A percentile compares a stretch with the other conserved stretches of the same genome.
Conservation (phyloP, 2,329 filamentous ascomycete species). For the Periconia digitata region DNA sequence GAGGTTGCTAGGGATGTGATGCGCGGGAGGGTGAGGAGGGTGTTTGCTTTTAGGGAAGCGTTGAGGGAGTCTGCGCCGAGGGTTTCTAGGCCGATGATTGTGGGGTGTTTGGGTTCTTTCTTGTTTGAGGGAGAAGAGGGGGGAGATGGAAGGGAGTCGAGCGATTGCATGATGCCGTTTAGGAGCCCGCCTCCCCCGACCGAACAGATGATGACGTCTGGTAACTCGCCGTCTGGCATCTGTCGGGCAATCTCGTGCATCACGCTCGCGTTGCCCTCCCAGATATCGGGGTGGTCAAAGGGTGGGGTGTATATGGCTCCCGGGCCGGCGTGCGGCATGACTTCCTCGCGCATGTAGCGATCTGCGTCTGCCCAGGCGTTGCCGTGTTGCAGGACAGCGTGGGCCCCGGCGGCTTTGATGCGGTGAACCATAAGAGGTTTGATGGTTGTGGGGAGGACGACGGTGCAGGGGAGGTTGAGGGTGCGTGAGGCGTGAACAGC, state of each 20-base stretch:
- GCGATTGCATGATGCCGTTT: slow-evolving; percentile 72
- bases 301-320: slow-evolving; percentile 65
- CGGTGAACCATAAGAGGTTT: slow-evolving; percentile 71
- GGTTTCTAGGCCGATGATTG: slow-evolving; percentile 75
- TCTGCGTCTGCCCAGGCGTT: slow-evolving; percentile 71
- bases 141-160: slow-evolving; percentile 51
- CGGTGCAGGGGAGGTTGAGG: slow-evolving; percentile 67
- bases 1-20: slow-evolving; percentile 78
- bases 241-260: slow-evolving; percentile 55
- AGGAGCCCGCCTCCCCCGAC: slow-evolving; percentile 82
- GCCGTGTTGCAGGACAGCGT: slow-evolving; percentile 69
- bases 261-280: slow-evolving; percentile 65
- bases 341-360: slow-evolving; percentile 60
- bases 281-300: slow-evolving; percentile 69
- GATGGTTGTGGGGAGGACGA: slow-evolving; percentile 70
- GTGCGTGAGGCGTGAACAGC: slow-evolving; percentile 71
- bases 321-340: slow-evolving; percentile 52
- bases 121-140: slow-evolving; percentile 24
- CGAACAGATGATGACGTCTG: slow-evolving; percentile 73
- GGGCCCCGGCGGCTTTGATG: slow-evolving; percentile 66
- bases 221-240: slow-evolving; percentile 46
- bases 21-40: slow-evolving; percentile 63
- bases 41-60: slow-evolving; percentile 58
- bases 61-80: slow-evolving; percentile 70
- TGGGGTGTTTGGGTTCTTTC: too few relatives aligned